Evolutionary conservation across 1,284 basidiomycete genomes (phyloP).

Genomic region (Macrocybe sp.): DNA sequence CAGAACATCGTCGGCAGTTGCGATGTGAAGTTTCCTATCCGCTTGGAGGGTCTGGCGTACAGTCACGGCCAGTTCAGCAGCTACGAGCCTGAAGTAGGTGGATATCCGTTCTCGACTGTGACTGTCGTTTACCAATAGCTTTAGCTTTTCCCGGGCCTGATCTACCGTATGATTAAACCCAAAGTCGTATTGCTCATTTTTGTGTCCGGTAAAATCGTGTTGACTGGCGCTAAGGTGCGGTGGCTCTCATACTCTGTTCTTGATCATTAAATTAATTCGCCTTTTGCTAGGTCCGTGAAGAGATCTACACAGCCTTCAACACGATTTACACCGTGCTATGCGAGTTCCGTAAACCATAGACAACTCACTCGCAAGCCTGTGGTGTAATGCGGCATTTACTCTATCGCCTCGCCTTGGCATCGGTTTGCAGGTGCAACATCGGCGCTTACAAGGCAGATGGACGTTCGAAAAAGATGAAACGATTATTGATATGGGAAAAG

Average conservation of each 20-base stretch:
- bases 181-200: slow-evolving; percentile 99
- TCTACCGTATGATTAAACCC: slow-evolving; percentile 99
- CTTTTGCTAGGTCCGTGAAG: slow-evolving; percentile 80
- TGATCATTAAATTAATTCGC: slow-evolving; percentile 12
- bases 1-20: slow-evolving; percentile 99
- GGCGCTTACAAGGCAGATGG: slow-evolving; percentile 6
- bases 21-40: slow-evolving; percentile 99
- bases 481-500: slow-evolving; percentile 20
- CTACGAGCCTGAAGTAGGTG: slow-evolving; percentile 91
- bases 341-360: slow-evolving; percentile 82
- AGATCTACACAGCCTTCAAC: slow-evolving; percentile 99
- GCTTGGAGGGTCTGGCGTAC: slow-evolving; percentile 96
- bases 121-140: slow-evolving; percentile 6
- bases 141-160: slow-evolving; percentile 96
- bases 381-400: slow-evolving; percentile 2
- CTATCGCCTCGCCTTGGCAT: slow-evolving; percentile 7
- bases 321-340: slow-evolving; percentile 95
- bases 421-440: slow-evolving; percentile 6
- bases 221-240: slow-evolving; percentile 96
- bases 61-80: slow-evolving; percentile 98
- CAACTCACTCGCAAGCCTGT: slow-evolving; percentile 1
- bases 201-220: slow-evolving; percentile 98
- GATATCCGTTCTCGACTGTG: neutral
- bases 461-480: slow-evolving; percentile 15
- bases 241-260: slow-evolving; percentile 19